Conservation (phyloP, 2,329 filamentous ascomycete species). For the Talaromyces amestolkiae region DNA sequence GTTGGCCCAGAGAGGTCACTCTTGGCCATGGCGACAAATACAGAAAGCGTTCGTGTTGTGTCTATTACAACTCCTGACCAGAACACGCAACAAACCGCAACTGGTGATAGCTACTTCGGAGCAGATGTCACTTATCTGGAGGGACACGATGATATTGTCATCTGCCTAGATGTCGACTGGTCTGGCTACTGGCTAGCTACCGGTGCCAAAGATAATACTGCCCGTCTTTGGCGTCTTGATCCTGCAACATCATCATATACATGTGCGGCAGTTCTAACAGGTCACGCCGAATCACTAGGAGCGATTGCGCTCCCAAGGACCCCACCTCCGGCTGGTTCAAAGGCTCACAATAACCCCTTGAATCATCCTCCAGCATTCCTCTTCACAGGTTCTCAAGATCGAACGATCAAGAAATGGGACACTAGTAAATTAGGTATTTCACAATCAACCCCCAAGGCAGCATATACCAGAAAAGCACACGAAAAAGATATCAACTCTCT, state of each 20-base stretch:
- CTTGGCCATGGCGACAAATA: slow-evolving; percentile 89
- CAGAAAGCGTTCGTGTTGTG: slow-evolving; percentile 85
- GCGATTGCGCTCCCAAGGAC: slow-evolving; percentile 79
- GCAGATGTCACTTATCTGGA: slow-evolving; percentile 82
- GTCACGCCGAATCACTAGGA: slow-evolving; percentile 90
- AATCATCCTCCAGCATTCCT: slow-evolving; percentile 79
- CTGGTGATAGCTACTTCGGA: slow-evolving; percentile 67
- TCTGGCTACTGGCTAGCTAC: slow-evolving; percentile 96
- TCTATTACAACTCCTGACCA: slow-evolving; percentile 55
- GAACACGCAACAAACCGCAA: slow-evolving; percentile 31
- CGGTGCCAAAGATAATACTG: slow-evolving; percentile 94
- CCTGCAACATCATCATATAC: slow-evolving; percentile 68
- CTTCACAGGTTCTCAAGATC: slow-evolving; percentile 89
- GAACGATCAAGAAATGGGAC: slow-evolving; percentile 93
- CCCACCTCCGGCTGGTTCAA: slow-evolving; percentile 64
- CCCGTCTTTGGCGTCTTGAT: slow-evolving; percentile 85
- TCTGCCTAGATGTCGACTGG: slow-evolving; percentile 92
- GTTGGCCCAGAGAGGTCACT: slow-evolving; percentile 76
- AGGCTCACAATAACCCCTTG: slow-evolving; percentile 70
- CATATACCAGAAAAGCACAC: slow-evolving; percentile 91
- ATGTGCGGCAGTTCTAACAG: slow-evolving; percentile 80
- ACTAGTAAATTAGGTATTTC: slow-evolving; percentile 62
- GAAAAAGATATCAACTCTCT: slow-evolving; percentile 99
- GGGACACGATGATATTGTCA: slow-evolving; percentile 93
- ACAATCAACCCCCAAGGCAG: slow-evolving; percentile 50